Evolutionary conservation across 2,329 filamentous ascomycete genomes (phyloP), one percentile per base, ranked within the genome.

Genomic region (Xylariomycetidae sp.): DNA sequence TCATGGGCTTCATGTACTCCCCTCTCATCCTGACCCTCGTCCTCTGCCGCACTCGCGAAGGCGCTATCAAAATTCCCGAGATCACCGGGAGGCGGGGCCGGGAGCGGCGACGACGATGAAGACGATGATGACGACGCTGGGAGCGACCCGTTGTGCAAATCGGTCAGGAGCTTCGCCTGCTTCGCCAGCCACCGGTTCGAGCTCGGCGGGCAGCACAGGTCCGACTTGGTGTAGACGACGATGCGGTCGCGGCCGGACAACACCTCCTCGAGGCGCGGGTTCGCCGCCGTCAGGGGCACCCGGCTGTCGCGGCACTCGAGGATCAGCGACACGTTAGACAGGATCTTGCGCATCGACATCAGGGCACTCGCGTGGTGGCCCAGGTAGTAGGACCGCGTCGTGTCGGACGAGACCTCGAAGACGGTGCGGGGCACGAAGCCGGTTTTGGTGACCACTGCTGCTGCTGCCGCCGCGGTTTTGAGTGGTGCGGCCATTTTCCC

Each of bases 271-370:
- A 98, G 90, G 28, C 89, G 66, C 0, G 89, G 90, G 56, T 98
- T 98, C 47, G 87, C 80, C 3, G 87, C 92, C 1, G 88, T 89
- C 8, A 97, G 66, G 0, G 92, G 92, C 0, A 95, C 81, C 30
- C 92, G 82, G 57, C 88, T 88, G 67, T 98, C 92, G 54, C 92
- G 85, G 59, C 89, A 96, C 67, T 98, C 92, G 54, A 98, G 77
- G 34, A 98, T 79, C 27, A 97, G 79, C 53, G 89, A 85, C 50
- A 96, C 85, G 42, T 79, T 80, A 17, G 81, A 79, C 30, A 98
- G 74, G 56, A 85, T 73, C 25, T 77, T 77, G 57, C 86, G 85
- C 82, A 97, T 95, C 57, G 85, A 83, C 30, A 74, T 69, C 19
- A 95, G 70, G 12, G 86, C 92, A 8, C 85, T 75, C 40, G 79